Percentiles rank a stretch among this genome's conserved stretches.
Evolutionary conservation across 257 asterid genomes (phyloP).

Genomic region (Lycium barbarum): DNA sequence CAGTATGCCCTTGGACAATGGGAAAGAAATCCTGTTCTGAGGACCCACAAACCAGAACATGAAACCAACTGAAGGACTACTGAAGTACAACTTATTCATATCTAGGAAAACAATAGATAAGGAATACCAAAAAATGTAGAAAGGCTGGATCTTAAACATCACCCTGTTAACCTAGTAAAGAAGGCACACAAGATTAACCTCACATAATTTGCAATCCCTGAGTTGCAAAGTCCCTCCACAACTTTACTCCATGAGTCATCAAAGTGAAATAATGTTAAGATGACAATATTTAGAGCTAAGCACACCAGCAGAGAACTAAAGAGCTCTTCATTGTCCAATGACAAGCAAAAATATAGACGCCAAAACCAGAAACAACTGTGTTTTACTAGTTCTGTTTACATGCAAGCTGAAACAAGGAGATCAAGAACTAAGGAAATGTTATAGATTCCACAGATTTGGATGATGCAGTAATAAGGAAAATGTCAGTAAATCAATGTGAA

Average conservation of each 20-base stretch:
- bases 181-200: conserved; percentile 16
- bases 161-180: conserved; percentile 1
- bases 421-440: neutral
- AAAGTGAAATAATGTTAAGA: conserved; percentile 11
- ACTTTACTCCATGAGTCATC: neutral
- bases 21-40: neutral
- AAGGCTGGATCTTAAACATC: conserved; percentile 8
- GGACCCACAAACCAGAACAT: conserved; percentile 3
- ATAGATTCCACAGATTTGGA: neutral
- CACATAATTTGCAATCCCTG: neutral
- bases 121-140: neutral
- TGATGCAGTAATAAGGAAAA: neutral
- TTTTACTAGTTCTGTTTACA: conserved; percentile 7
- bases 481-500: neutral
- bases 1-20: conserved; percentile 13
- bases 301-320: neutral
- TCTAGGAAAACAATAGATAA: conserved; percentile 14
- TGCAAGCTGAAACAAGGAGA: conserved; percentile 20
- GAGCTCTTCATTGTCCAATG: neutral
- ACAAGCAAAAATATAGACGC: conserved; percentile 1
- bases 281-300: neutral
- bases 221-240: neutral
- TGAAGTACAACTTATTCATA: conserved; percentile 19
- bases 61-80: conserved; percentile 10
- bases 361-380: neutral